Evolutionary conservation across 768 basidiomycete species (phyloP).

Genomic region (Auricularia auricula-judae): DNA sequence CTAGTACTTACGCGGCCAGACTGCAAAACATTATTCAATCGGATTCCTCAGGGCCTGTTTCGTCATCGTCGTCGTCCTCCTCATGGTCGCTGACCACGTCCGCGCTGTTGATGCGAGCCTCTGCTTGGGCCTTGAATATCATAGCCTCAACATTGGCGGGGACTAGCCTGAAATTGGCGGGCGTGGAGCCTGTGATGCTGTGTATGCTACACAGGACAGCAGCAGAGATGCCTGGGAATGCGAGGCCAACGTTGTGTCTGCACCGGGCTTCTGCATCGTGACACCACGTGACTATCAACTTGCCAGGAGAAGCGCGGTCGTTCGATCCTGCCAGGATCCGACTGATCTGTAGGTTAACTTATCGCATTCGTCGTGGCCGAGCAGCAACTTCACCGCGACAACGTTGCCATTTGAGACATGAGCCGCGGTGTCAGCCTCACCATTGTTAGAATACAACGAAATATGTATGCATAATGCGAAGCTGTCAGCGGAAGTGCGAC

Average conservation of each 20-base stretch:
- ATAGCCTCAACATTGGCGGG: constrained; percentile 37
- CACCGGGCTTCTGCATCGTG: constrained; percentile 68
- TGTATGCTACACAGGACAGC: constrained; percentile 41
- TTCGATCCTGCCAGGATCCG: constrained; percentile 36
- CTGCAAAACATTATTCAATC: neutral
- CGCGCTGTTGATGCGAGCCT: constrained; percentile 36
- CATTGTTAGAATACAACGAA: neutral
- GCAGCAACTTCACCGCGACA: constrained; percentile 58
- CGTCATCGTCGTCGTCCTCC: neutral
- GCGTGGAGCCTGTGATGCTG: constrained; percentile 54
- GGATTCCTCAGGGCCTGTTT: neutral
- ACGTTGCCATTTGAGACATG: constrained; percentile 40
- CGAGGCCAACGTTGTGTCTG: constrained; percentile 47
- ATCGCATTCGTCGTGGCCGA: constrained; percentile 66
- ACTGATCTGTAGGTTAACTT: constrained; percentile 51
- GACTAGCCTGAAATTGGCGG: constrained; percentile 36
- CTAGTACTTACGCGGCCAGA: too few species aligned
- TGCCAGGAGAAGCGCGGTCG: constrained; percentile 75
- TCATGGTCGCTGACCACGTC: constrained; percentile 55
- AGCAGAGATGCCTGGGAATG: neutral
- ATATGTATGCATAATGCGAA: constrained; percentile 58
- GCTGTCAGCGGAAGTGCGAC: constrained; percentile 30
- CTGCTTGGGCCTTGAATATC: constrained; percentile 44
- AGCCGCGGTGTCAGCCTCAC: neutral
- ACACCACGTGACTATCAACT: constrained; percentile 33